These are phyloP conservation scores for Coemansia sp. DNA, from an alignment of 192 early-diverging fungal species.

Conservation along the genomic window DNA sequence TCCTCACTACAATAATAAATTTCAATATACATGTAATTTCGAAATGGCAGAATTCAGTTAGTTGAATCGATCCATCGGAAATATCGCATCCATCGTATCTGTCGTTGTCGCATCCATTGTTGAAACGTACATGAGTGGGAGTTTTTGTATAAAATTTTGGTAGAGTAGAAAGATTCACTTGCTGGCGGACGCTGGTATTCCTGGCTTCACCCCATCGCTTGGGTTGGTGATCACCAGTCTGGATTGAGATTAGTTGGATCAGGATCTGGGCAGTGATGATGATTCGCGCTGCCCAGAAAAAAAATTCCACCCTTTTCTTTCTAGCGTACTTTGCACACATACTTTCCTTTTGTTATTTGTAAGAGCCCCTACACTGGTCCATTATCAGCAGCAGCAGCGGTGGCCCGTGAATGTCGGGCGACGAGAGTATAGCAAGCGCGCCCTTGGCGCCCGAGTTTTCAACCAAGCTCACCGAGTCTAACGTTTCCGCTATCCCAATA, in stretches of 20 bases:
- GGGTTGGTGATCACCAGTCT: neutral
- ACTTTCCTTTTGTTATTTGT: neutral
- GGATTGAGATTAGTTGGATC: neutral
- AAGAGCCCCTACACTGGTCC: neutral
- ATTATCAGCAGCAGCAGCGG: neutral
- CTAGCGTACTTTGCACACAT: neutral
- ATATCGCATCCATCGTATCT: constrained; percentile 7
- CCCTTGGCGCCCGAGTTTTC: neutral
- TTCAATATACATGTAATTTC: neutral
- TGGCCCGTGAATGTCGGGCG: constrained; percentile 12
- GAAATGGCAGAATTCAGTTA: neutral
- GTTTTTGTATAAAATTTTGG: constrained; percentile 4
- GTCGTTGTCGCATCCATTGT: neutral
- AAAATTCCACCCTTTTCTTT: neutral
- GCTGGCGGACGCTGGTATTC: neutral
- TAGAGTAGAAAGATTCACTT: constrained; percentile 5
- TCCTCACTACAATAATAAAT: constrained; percentile 45
- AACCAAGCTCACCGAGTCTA: constrained; percentile 2
- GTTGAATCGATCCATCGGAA: neutral
- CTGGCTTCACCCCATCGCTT: neutral
- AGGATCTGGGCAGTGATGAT: neutral
- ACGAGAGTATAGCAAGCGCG: constrained; percentile 22
- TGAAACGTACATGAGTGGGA: constrained; percentile 36
- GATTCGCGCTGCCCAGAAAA: neutral
- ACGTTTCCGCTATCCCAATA: neutral